A percentile compares a stretch with the other conserved stretches of the same genome.
These are phyloP conservation scores for Xylaria acuta DNA, from an alignment of 495 filamentous ascomycete species.

Conservation along the genomic window DNA sequence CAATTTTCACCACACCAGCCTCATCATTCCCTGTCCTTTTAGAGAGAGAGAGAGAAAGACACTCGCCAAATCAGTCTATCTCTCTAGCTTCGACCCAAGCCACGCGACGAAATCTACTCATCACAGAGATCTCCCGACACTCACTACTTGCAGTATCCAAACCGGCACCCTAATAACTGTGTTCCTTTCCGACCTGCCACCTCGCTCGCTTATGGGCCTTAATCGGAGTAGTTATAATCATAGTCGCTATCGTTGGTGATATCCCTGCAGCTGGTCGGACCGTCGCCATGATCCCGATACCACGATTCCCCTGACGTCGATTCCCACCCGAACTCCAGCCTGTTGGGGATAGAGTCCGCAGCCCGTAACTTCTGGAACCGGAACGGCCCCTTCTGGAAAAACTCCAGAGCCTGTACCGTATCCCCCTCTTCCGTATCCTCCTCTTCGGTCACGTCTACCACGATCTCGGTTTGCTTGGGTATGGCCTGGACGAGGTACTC, in stretches of 20 bases:
- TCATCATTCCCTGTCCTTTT: not conserved
- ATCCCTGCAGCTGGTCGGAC: constrained; percentile 15
- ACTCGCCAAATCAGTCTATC: not conserved
- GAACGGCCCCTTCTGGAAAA: constrained; percentile 18
- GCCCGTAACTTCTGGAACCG: constrained; percentile 17
- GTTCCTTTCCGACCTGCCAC: not conserved
- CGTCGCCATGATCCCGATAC: constrained; percentile 1
- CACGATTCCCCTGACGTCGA: constrained; percentile 1
- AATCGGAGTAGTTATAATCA: constrained; percentile 22
- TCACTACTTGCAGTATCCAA: not conserved
- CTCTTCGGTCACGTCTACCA: constrained; percentile 19
- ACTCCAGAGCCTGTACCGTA: constrained; percentile 17
- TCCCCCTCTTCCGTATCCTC: constrained; percentile 23
- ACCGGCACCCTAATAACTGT: not conserved
- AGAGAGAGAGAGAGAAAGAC: not conserved
- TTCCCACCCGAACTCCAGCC: constrained; percentile 17
- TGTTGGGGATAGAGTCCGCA: constrained; percentile 11
- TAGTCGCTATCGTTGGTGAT: constrained; percentile 20
- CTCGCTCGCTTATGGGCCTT: not conserved
- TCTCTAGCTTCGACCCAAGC: not conserved
- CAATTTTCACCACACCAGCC: not conserved
- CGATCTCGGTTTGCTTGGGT: constrained; percentile 10
- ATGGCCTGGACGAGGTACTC: constrained; percentile 22
- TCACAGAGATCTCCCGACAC: not conserved
- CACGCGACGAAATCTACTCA: not conserved